Evolutionary conservation across 2,329 filamentous ascomycete genomes (phyloP).

Genomic region (Alternaria angustiovoidea): DNA sequence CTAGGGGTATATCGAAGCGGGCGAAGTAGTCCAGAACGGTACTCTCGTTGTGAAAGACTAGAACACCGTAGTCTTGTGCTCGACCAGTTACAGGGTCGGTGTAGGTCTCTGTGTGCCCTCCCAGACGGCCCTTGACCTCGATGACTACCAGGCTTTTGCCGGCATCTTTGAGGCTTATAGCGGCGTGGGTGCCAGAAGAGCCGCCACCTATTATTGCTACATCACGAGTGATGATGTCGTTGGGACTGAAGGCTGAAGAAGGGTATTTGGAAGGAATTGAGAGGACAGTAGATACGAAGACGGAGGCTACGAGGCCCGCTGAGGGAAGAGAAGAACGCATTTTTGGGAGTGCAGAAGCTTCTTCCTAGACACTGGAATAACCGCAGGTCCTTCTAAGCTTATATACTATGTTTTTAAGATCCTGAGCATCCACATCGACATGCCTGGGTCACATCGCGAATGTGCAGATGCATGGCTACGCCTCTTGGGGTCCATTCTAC

Average conservation of each 20-base stretch:
- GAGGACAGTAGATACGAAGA: neutral
- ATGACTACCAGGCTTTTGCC: conserved; percentile 52
- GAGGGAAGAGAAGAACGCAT: neutral
- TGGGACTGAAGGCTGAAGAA: neutral
- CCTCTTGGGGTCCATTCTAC: neutral
- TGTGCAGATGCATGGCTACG: neutral
- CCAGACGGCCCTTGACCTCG: conserved; percentile 52
- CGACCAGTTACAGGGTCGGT: conserved; percentile 44
- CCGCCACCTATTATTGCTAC: conserved; percentile 56
- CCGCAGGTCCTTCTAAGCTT: neutral
- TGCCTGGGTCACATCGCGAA: neutral
- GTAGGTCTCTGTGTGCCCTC: conserved; percentile 61
- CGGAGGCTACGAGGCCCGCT: neutral
- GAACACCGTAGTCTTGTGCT: conserved; percentile 49
- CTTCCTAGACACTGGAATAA: neutral
- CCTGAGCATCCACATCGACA: neutral
- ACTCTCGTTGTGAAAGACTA: conserved; percentile 51
- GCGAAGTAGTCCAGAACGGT: conserved; percentile 42
- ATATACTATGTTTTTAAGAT: neutral
- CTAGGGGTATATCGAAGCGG: conserved; percentile 23
- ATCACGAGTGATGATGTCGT: conserved; percentile 29
- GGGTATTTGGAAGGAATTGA: neutral
- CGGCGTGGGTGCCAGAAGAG: conserved; percentile 52
- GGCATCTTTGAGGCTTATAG: conserved; percentile 50
- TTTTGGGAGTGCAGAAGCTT: neutral